A percentile compares a stretch with the other conserved stretches of the same genome.
phyloP scores from a whole-genome alignment of 2,329 filamentous ascomycete species.

The Phyllosticta capitalensis region DNA sequence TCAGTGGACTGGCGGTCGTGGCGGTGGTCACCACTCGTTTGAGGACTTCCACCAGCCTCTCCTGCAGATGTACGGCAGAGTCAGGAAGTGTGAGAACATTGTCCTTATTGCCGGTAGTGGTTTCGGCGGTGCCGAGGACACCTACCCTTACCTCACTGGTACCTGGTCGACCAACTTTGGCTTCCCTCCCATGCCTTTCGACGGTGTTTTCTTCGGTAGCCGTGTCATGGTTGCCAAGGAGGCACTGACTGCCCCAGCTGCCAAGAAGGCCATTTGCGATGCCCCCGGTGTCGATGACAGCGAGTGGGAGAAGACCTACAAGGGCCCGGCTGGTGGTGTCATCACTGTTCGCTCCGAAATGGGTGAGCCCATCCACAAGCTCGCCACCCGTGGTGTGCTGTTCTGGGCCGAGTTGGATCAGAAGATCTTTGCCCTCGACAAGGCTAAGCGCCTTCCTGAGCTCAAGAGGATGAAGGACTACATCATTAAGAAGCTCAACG shows the following conservation, averaged over 20 bases:
- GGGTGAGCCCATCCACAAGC: slow-evolving; percentile 98
- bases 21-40: slow-evolving; percentile 41
- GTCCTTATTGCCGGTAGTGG: slow-evolving; percentile 39
- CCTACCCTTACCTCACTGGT: slow-evolving; percentile 39
- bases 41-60: slow-evolving; percentile 43
- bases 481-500: slow-evolving; percentile 39
- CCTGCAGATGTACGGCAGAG: slow-evolving; percentile 35
- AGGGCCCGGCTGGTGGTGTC: slow-evolving; percentile 76
- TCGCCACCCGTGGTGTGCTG: slow-evolving; percentile 86
- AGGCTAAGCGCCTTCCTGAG: slow-evolving; percentile 49
- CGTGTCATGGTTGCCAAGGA: slow-evolving; percentile 41
- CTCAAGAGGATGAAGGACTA: slow-evolving; percentile 36
- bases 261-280: slow-evolving; percentile 37
- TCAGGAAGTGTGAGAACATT: slow-evolving; percentile 38
- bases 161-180: slow-evolving; percentile 35
- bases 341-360: slow-evolving; percentile 97
- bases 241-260: slow-evolving; percentile 33
- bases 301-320: slow-evolving; percentile 40
- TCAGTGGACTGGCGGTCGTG: slow-evolving; percentile 43
- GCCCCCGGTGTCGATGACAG: slow-evolving; percentile 33
- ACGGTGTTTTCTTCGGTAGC: slow-evolving; percentile 38
- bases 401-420: slow-evolving; percentile 99
- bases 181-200: slow-evolving; percentile 39
- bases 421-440: slow-evolving; percentile 94
- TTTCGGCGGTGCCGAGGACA: slow-evolving; percentile 39